Base-by-base conservation (phyloP, 2,329 filamentous ascomycete species). In the Blastomyces gilchristii region DNA sequence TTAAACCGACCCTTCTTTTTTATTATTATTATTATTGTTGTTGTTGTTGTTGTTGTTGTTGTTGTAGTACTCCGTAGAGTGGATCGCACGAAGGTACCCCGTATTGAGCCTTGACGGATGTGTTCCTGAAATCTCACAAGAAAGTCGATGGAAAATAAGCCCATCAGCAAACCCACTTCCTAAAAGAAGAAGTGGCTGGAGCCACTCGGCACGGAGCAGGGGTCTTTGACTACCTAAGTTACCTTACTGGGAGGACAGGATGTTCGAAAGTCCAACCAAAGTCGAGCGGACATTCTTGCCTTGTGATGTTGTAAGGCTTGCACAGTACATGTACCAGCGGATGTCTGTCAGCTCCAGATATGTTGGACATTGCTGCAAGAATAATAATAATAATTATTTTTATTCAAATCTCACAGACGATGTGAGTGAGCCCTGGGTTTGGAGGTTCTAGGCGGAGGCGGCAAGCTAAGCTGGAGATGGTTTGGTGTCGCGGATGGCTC, bases 401-500 rank as follows among this genome's bases (percentile, higher is more conserved):
- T 9, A 39, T 39, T 12, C 37, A 8, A 39, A 39, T 39, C 37
- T 39, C 37, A 39, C 37, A 9, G 37, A 9, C 9, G 37, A 22
- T 22, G n/a, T 12, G 37, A 39, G 37, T 16, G 49, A 53, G 28
- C 16, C 4, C 12, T 31, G 14, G n/a, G 31, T 57, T 57, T 18
- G n/a, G 34, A 22, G n/a, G 14, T 31, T 43, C 39, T 28, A 43
- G 39, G 7, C 41, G 25, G 43, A 14, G 41, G 9, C 28, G 25
- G 43, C 22, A 43, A 37, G 39, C 58, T 59, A 49, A 41, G 16
- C 58, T 59, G 25, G 7, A 34, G 58, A 59, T 59, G 31, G 58
- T 47, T 47, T 59, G 58, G 58, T 28, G 58, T 59, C 3, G 58
- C 43, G 18, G 43, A 34, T 59, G n/a, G 45, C 28, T 58, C 58